Base-by-base conservation (phyloP, 106 monocot genomes). In the Triglochin maritima region DNA sequence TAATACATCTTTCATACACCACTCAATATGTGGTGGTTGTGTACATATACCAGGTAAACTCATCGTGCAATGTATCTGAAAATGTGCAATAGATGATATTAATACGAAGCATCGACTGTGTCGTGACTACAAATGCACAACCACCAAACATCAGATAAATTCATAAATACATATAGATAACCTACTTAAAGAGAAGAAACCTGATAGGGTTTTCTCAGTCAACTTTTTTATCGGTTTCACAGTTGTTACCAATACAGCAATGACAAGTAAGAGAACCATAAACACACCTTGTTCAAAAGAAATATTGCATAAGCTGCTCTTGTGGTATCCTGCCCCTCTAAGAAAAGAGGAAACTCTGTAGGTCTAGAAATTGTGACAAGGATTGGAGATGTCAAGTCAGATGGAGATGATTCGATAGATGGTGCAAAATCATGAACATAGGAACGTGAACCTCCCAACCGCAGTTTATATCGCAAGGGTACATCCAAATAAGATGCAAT, bases 311-410 rank as follows among this genome's bases (percentile, higher is more conserved):
- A 92, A 12, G 98, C 79, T 66, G 98, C 84, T 80, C 82, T 84
- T 16, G 98, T 99, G 48, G 86, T 77, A 63, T 99, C 92, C 64
- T 92, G 98, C n/a, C 86, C 89, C 68, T 99, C 98, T 45, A 89
- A 67, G 75, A 92, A 99, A 6, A 99, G 82, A 29, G 92, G 92
- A 65, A 99, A 99, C 47, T 99, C 89, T 50, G 76, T 72, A 45
- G 87, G 75, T 72, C 72, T 79, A 48, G 76, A 14, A 70, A 15
- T 71, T 46, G 52, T 16, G 44, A 56, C 66, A 42, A 48, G 47
- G 42, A 47, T 62, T 53, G 73, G 54, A 78, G 55, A 70, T 44
- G 64, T 46, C 15, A 49, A 77, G 46, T 84, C 80, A 71, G 80
- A 74, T 14, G 84, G 60, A 51, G 74, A 7, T n/a, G 77, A 52